These are phyloP conservation scores for Myxozyma udenii DNA, from an alignment of 805 yeast genomes.

Conservation along the genomic window DNA sequence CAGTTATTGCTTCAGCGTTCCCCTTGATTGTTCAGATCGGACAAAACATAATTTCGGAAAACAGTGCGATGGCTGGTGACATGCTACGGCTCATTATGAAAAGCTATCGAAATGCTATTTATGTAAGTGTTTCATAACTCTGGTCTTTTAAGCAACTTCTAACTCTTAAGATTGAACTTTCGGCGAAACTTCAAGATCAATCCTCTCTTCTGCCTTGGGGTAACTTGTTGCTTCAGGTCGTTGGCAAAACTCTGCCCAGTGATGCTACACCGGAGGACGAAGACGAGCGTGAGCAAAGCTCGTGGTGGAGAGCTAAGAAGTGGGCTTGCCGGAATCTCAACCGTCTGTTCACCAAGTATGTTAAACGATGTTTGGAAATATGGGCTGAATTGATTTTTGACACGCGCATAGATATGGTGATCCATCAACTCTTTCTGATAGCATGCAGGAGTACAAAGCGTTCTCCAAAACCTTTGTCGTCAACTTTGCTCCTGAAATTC, in stretches of 20 bases:
- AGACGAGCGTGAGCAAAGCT: slow-evolving; percentile 51
- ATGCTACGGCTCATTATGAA: slow-evolving; percentile 72
- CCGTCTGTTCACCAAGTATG: slow-evolving; percentile 70
- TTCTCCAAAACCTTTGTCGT: slow-evolving; percentile 56
- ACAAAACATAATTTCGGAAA: slow-evolving; percentile 47
- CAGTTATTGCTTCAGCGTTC: slow-evolving; percentile 54
- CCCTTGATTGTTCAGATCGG: slow-evolving; percentile 69
- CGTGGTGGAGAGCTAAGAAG: slow-evolving; percentile 75
- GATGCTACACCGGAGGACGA: slow-evolving; percentile 51
- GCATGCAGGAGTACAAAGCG: slow-evolving; percentile 50
- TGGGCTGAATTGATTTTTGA: background rate
- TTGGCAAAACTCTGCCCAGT: slow-evolving; percentile 57
- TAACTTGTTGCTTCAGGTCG: slow-evolving; percentile 65
- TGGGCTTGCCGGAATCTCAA: slow-evolving; percentile 83
- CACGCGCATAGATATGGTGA: slow-evolving; percentile 22
- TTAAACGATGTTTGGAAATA: slow-evolving; percentile 33
- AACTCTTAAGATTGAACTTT: slow-evolving; percentile 56
- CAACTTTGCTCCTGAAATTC: slow-evolving; percentile 69
- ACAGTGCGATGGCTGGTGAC: slow-evolving; percentile 55
- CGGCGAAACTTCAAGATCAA: slow-evolving; percentile 56
- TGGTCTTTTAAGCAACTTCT: background rate
- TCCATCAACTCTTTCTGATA: slow-evolving; percentile 28
- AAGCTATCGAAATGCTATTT: slow-evolving; percentile 69
- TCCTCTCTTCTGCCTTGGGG: slow-evolving; percentile 65
- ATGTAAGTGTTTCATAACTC: slow-evolving; percentile 23